These are phyloP conservation scores for Physcomitrellopsis africana DNA, from an alignment of 225 moss, liverwort and hornwort genomes.

Conservation along the genomic window DNA sequence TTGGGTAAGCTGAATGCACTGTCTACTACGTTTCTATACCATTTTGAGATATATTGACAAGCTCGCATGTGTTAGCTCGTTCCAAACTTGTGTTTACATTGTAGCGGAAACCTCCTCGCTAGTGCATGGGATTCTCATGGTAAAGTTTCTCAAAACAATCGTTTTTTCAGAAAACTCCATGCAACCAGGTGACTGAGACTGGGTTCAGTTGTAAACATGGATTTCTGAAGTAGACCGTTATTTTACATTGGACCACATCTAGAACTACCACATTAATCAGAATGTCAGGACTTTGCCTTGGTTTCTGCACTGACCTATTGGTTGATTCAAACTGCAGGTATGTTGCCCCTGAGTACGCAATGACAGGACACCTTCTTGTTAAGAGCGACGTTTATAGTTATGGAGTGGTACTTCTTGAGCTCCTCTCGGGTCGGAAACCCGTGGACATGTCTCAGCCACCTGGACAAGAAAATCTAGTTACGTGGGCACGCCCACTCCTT, in stretches of 20 bases:
- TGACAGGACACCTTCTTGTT: constrained; percentile 86
- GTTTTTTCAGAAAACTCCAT: no score
- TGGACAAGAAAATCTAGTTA: constrained; percentile 83
- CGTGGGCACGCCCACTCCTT: constrained; percentile 87
- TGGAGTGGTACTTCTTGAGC: constrained; percentile 83
- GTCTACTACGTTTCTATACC: no score
- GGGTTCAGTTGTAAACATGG: background rate
- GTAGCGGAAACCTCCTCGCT: no score
- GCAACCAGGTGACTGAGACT: background rate
- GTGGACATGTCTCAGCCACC: constrained; percentile 80
- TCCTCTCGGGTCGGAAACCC: constrained; percentile 79
- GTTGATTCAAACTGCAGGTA: constrained; percentile 41
- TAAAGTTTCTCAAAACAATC: no score
- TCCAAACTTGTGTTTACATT: no score
- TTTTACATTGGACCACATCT: background rate
- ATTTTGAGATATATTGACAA: no score
- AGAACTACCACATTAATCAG: background rate
- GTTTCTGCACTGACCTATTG: constrained; percentile 18
- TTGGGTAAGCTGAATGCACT: constrained; percentile 44
- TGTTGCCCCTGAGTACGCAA: constrained; percentile 90
- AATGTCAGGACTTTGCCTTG: background rate
- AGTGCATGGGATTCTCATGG: no score
- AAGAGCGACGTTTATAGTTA: constrained; percentile 96
- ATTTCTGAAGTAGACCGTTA: no score
- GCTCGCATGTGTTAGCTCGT: no score